Evolutionary conservation across 768 basidiomycete species (phyloP).

Genomic region (Lentinus brumalis): DNA sequence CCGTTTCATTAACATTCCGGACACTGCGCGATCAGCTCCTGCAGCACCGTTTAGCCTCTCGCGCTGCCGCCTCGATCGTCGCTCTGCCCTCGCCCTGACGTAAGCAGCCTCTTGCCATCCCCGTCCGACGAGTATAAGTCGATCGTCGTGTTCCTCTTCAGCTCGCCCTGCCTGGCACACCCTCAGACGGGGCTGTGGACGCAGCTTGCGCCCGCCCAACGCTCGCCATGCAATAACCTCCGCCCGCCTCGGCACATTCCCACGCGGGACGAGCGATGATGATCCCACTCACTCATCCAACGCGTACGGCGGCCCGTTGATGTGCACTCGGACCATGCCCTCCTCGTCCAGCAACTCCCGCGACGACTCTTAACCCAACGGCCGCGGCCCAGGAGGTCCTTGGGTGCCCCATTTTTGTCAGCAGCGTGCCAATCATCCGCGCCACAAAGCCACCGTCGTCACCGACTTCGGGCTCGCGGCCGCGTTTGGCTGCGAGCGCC

Average conservation of each 20-base stretch:
- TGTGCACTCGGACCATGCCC: neutral
- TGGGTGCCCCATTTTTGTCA: neutral
- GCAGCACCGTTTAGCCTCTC: slow-evolving; percentile 7
- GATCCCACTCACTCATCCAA: too few species aligned
- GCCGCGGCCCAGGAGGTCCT: too few species aligned
- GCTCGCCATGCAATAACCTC: neutral
- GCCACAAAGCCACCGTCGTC: slow-evolving; percentile 14
- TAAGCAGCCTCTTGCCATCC: slow-evolving; percentile 10
- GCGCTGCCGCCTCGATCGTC: slow-evolving; percentile 5
- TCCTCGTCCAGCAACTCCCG: neutral
- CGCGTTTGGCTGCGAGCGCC: neutral
- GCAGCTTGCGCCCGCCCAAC: neutral
- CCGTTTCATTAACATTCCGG: neutral
- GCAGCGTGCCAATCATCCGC: neutral
- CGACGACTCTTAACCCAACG: slow-evolving; percentile 1
- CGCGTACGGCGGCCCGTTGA: too few species aligned
- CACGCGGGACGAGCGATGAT: neutral
- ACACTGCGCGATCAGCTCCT: too few species aligned
- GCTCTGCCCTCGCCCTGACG: slow-evolving; percentile 7
- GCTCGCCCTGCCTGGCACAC: neutral
- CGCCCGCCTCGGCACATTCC: neutral
- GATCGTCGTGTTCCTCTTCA: slow-evolving; percentile 10
- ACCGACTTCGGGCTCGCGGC: neutral
- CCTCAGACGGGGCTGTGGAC: neutral
- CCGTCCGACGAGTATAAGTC: slow-evolving; percentile 2